Conservation (phyloP, 2,329 filamentous ascomycete genomes). For the Fusarium caatingaense region DNA sequence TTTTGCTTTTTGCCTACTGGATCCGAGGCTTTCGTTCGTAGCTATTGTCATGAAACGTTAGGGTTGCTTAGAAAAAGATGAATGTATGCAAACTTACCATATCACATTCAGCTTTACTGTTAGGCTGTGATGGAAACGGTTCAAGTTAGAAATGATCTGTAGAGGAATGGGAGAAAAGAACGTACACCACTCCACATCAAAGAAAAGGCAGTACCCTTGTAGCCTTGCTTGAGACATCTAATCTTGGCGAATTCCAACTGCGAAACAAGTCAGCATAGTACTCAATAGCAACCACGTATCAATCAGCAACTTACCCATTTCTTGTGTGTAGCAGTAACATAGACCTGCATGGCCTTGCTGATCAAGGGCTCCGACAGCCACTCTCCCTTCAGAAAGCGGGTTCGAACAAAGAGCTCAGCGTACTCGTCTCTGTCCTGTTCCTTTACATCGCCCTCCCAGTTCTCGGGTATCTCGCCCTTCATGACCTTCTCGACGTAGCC, state of each 20-base stretch:
- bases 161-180: not conserved
- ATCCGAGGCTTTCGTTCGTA: not conserved
- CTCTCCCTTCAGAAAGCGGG: conserved; percentile 4
- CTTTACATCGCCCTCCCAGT: not conserved
- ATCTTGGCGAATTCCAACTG: conserved; percentile 9
- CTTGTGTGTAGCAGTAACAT: not conserved
- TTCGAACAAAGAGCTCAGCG: not conserved
- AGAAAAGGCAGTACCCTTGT: not conserved
- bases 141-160: not conserved
- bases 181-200: conserved; percentile 2
- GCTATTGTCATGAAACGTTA: not conserved
- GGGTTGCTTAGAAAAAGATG: not conserved
- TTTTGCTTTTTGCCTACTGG: not conserved
- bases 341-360: conserved; percentile 1
- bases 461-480: not conserved
- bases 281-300: not conserved
- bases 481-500: conserved; percentile 11
- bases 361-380: conserved; percentile 12
- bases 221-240: not conserved
- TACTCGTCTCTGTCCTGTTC: not conserved
- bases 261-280: not conserved
- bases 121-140: not conserved
- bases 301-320: not conserved
- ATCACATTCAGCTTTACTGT: not conserved
- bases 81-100: not conserved